Evolutionary conservation across 768 basidiomycete species (phyloP), one percentile per base, ranked within the genome.

Genomic region (Agrocybe praecox): DNA sequence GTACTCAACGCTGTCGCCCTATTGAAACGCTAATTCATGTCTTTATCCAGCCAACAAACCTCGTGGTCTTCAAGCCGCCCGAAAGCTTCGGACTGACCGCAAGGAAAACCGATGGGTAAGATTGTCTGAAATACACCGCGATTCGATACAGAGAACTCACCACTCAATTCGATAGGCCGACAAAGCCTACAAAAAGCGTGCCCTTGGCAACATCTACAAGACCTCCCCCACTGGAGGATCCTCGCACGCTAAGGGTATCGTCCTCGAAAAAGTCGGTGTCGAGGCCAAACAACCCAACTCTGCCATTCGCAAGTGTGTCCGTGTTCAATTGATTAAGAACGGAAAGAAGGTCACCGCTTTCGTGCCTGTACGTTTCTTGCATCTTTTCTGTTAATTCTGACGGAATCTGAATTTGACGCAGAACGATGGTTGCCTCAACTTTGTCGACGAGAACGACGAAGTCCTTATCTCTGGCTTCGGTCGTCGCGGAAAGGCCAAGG

Each of bases 211-310:
- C 81, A 87, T 97, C 73, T 99, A 96, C 90, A 97, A 96, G 84
- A 98, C 97, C 70, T 98, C 96, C 29, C 97, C 97, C 46, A 98
- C 97, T 60, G 97, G 95, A 80, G 97, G 97, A 64, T 96, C 95
- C 56, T 98, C 97, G 65, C 97, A 99, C 77, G 97, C 97, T 65
- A 99, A 99, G 83, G 97, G 97, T 65, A 99, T 99, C 72, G 97
- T 99, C 58, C 89, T 99, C 59, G 97, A 99, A 81, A 99, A 99
- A 83, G 95, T 99, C 70, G 97, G 97, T 73, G 96, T 99, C 62
- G 97, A 99, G 82, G 96, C 97, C 73, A 99, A 99, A 80, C 97
- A 99, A 78, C 97, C 97, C 80, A 99, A 99, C 86, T 99, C 97
- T 73, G 97, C 97, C 74, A 98, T 99, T 78, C 95, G 97, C 77